These are phyloP conservation scores for Cladosporium sp. DNA, from an alignment of 2,329 filamentous ascomycete species.

Conservation along the genomic window DNA sequence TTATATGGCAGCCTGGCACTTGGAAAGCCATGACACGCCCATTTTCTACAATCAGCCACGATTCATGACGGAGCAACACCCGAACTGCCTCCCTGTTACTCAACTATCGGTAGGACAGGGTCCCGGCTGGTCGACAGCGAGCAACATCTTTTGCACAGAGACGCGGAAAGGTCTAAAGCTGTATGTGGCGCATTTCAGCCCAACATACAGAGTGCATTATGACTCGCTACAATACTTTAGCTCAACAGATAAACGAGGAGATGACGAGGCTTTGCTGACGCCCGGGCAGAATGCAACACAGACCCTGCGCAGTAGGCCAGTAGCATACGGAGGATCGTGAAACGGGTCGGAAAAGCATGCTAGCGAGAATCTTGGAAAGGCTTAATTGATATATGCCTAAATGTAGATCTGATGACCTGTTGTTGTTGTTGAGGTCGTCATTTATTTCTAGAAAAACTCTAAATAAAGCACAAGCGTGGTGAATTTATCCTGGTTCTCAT, in stretches of 20 bases:
- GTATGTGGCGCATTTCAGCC: not conserved
- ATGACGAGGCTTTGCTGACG: not conserved
- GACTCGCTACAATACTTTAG: not conserved
- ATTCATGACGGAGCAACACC: not conserved
- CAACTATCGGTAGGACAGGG: not conserved
- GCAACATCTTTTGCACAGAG: not conserved
- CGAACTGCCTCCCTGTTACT: not conserved
- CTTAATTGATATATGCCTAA: constrained; percentile 6
- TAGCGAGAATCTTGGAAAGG: constrained; percentile 7
- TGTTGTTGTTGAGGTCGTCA: constrained; percentile 2
- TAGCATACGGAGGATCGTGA: not conserved
- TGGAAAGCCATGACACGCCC: not conserved
- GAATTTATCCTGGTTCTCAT: not conserved
- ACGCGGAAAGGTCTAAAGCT: not conserved
- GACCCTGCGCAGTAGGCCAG: not conserved
- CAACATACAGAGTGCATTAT: not conserved
- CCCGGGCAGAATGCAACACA: not conserved
- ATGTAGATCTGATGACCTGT: not conserved
- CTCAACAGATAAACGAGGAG: not conserved
- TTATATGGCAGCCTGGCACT: not conserved
- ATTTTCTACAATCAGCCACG: not conserved
- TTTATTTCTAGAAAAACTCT: not conserved
- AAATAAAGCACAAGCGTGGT: not conserved
- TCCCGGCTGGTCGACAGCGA: not conserved
- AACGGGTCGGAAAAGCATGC: not conserved